Conservation (phyloP, 768 basidiomycete genomes). For the Postia placenta region DNA sequence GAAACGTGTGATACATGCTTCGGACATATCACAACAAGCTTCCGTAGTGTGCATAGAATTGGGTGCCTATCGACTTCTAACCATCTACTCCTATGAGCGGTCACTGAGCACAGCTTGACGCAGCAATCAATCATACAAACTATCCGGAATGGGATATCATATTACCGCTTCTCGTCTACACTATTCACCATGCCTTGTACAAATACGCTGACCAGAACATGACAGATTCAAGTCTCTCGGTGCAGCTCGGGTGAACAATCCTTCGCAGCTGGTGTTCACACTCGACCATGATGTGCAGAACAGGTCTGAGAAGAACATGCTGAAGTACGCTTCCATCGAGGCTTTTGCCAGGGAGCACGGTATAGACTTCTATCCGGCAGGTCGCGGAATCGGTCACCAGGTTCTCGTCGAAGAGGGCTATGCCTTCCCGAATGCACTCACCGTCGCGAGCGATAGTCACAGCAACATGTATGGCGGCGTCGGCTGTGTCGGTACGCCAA, state of each 20-base stretch:
- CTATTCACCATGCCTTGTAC: no score
- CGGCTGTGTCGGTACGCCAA: slow-evolving; percentile 94
- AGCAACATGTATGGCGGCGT: slow-evolving; percentile 99
- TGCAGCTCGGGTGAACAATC: slow-evolving; percentile 75
- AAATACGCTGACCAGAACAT: neutral
- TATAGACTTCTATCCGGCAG: slow-evolving; percentile 96
- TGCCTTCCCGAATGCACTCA: slow-evolving; percentile 92
- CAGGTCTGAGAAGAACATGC: slow-evolving; percentile 80
- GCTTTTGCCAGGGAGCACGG: slow-evolving; percentile 78
- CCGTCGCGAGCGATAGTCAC: slow-evolving; percentile 94
- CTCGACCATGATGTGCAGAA: slow-evolving; percentile 99
- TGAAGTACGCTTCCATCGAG: slow-evolving; percentile 91
- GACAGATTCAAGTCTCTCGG: slow-evolving; percentile 91
- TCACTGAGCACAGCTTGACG: no score
- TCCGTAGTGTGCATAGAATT: no score
- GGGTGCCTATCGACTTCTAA: no score
- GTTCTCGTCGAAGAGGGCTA: slow-evolving; percentile 97
- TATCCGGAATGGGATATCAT: no score
- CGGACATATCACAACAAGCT: no score
- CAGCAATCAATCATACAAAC: no score
- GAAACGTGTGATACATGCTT: no score
- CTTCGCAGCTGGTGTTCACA: slow-evolving; percentile 88
- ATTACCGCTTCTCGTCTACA: no score
- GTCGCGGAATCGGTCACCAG: slow-evolving; percentile 97
- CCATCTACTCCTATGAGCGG: no score